These are phyloP conservation scores for Phialophora expanda DNA, from an alignment of 2,329 filamentous ascomycete genomes.

Conservation along the genomic window DNA sequence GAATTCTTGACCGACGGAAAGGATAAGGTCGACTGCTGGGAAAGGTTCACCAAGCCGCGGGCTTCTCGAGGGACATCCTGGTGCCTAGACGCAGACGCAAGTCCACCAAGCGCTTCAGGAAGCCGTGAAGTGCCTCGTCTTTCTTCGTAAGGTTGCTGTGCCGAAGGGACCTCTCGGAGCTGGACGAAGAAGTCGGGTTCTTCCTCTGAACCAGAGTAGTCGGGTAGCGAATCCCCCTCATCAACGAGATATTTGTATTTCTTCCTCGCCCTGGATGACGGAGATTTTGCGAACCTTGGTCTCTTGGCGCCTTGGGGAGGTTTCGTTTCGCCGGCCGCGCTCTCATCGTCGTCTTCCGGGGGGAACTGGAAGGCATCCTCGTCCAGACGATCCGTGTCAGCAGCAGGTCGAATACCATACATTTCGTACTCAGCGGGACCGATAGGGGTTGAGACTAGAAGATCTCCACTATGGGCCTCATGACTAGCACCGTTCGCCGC, in stretches of 20 bases:
- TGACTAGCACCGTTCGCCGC: not conserved
- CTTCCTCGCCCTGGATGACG: conserved; percentile 30
- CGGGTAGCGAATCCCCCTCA: conserved; percentile 32
- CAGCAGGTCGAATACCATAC: conserved; percentile 41
- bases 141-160: conserved; percentile 16
- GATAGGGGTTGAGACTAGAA: conserved; percentile 24
- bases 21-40: conserved; percentile 56
- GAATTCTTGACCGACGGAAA: conserved; percentile 81
- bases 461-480: not conserved
- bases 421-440: conserved; percentile 41
- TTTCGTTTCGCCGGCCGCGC: conserved; percentile 12
- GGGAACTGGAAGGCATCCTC: conserved; percentile 46
- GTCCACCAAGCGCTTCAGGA: not conserved
- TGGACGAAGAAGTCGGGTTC: conserved; percentile 28
- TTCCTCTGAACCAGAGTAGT: conserved; percentile 31
- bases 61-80: conserved; percentile 11
- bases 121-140: conserved; percentile 6
- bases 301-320: conserved; percentile 40
- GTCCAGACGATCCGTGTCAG: conserved; percentile 37
- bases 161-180: not conserved
- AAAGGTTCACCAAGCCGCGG: conserved; percentile 14
- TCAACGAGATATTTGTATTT: conserved; percentile 34
- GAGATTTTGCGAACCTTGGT: conserved; percentile 23
- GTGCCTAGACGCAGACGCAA: conserved; percentile 2
- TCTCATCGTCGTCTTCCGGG: conserved; percentile 38